A percentile compares a stretch with the other conserved stretches of the same genome.
Evolutionary conservation across 148 eudicot species (phyloP).

Genomic region (Arbutus unedo): DNA sequence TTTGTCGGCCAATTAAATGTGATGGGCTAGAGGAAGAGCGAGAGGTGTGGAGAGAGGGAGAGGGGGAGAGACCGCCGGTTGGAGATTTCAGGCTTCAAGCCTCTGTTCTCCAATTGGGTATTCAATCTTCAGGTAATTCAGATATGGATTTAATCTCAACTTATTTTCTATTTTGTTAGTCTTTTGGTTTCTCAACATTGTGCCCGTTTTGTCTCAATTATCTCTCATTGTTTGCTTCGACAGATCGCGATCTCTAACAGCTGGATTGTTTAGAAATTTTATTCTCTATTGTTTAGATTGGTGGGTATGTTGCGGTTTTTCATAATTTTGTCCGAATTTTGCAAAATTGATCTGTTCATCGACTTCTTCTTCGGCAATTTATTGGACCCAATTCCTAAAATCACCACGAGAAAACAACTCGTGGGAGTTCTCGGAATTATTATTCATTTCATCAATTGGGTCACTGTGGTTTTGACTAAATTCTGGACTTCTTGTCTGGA

Average conservation of each 20-base stretch:
- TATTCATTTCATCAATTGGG: slow-evolving; percentile 8
- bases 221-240: not conserved
- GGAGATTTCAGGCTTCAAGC: slow-evolving; percentile 16
- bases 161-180: not conserved
- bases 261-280: slow-evolving; percentile 9
- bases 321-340: slow-evolving; percentile 9
- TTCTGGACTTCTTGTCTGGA: slow-evolving; percentile 7
- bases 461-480: not conserved
- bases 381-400: not conserved
- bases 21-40: not conserved
- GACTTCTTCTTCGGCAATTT: not conserved
- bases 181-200: not conserved
- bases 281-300: slow-evolving; percentile 8
- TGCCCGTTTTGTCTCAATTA: not conserved
- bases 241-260: slow-evolving; percentile 26
- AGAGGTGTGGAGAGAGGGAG: not conserved
- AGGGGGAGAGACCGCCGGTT: not conserved
- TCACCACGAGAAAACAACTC: not conserved
- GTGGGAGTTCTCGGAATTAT: slow-evolving; percentile 12
- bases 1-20: not conserved
- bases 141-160: not conserved
- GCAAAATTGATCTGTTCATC: slow-evolving; percentile 3
- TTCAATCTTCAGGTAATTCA: not conserved
- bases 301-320: slow-evolving; percentile 16
- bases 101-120: slow-evolving; percentile 3